Percentiles rank a stretch among this genome's conserved stretches.
Conservation (phyloP, 805 yeast species). For the Zygotorulaspora sp. region DNA sequence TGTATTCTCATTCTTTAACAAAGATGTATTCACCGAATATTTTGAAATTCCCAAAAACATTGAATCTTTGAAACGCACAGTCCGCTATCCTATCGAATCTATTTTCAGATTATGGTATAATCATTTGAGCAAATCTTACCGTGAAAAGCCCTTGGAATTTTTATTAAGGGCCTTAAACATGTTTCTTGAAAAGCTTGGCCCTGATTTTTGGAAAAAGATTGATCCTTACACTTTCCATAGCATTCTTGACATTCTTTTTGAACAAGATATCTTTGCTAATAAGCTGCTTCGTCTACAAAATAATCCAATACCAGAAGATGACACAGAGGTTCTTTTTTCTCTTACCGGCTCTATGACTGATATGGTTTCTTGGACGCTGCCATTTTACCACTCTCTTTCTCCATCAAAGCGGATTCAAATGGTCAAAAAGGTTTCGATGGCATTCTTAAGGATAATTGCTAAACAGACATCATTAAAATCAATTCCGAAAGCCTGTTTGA, state of each 20-base stretch:
- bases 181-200: slow-evolving; percentile 41
- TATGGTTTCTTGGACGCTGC: slow-evolving; percentile 52
- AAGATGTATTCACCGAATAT: slow-evolving; percentile 24
- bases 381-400: slow-evolving; percentile 42
- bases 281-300: slow-evolving; percentile 34
- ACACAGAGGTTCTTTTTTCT: slow-evolving; percentile 26
- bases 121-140: slow-evolving; percentile 27
- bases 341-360: slow-evolving; percentile 39
- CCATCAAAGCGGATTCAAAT: slow-evolving; percentile 50
- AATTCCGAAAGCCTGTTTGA: slow-evolving; percentile 33
- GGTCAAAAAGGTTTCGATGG: slow-evolving; percentile 48
- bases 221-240: slow-evolving; percentile 53
- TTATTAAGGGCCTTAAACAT: slow-evolving; percentile 49
- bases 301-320: slow-evolving; percentile 28
- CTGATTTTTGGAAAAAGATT: slow-evolving; percentile 51
- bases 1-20: slow-evolving; percentile 27
- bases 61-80: slow-evolving; percentile 30
- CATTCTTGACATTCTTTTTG: slow-evolving; percentile 55
- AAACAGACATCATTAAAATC: slow-evolving; percentile 24
- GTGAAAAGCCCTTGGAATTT: slow-evolving; percentile 43
- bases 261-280: slow-evolving; percentile 46
- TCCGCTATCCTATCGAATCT: slow-evolving; percentile 30
- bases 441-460: slow-evolving; percentile 41
- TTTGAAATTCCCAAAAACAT: slow-evolving; percentile 31
- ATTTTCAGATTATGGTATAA: slow-evolving; percentile 35